These are phyloP conservation scores for Trebouxia gelatinosa DNA, from an alignment of 163 green algal genomes.

Conservation along the genomic window DNA sequence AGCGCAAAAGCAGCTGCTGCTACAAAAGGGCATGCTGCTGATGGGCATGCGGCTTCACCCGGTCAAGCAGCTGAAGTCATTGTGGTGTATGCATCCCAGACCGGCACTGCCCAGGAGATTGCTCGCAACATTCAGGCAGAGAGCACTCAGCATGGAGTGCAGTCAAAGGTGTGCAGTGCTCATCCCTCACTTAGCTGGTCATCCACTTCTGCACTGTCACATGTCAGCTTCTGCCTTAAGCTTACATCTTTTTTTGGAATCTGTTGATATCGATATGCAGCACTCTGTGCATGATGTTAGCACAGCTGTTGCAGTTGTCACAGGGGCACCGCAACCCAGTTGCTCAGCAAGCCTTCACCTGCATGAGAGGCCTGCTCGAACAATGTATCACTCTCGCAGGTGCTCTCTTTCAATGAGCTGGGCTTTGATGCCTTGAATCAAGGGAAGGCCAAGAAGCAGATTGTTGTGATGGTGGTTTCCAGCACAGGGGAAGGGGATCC, in stretches of 20 bases:
- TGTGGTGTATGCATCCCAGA: slow-evolving; percentile 90
- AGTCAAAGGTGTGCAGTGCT: slow-evolving; percentile 54
- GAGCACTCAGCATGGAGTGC: slow-evolving; percentile 56
- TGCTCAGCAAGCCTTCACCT: too few species aligned
- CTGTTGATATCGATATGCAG: too few species aligned
- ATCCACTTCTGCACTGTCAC: too few species aligned
- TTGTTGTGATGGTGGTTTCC: slow-evolving; percentile 81
- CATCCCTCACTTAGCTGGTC: too few species aligned
- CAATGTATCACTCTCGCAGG: too few species aligned
- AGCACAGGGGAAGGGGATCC: slow-evolving; percentile 92
- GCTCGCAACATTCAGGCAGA: slow-evolving; percentile 84
- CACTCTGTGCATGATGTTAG: too few species aligned
- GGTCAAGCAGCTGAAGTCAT: slow-evolving; percentile 35
- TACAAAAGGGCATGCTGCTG: slow-evolving; percentile 31
- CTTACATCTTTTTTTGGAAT: too few species aligned
- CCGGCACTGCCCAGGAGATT: slow-evolving; percentile 90
- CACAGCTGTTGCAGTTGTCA: too few species aligned
- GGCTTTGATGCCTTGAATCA: slow-evolving; percentile 66
- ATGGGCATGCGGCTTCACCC: not conserved
- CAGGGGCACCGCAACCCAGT: too few species aligned
- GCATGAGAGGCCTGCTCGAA: too few species aligned
- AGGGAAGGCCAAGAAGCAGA: slow-evolving; percentile 40
- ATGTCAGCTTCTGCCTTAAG: too few species aligned
- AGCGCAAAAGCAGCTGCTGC: not conserved
- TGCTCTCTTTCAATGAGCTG: slow-evolving; percentile 83